These are phyloP conservation scores for Lindgomyces ingoldianus DNA, from an alignment of 495 filamentous ascomycete genomes.

Conservation along the genomic window DNA sequence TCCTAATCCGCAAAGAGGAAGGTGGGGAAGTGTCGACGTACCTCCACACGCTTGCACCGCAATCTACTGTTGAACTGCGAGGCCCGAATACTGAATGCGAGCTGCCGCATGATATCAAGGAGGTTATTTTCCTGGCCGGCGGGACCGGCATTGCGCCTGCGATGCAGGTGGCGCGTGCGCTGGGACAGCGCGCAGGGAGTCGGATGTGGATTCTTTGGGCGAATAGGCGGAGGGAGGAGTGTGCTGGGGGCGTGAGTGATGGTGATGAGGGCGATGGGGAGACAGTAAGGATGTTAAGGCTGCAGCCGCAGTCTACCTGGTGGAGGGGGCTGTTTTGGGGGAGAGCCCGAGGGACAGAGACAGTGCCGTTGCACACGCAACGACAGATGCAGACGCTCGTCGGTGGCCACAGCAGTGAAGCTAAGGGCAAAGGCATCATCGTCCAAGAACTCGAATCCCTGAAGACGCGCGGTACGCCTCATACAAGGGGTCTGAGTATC, in stretches of 20 bases:
- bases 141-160: conserved; percentile 94
- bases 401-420: background rate
- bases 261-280: background rate
- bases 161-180: conserved; percentile 68
- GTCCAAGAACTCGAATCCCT: conserved; percentile 63
- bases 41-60: conserved; percentile 61
- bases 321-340: conserved; percentile 31
- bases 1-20: conserved; percentile 52
- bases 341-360: conserved; percentile 27
- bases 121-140: conserved; percentile 82
- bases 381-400: background rate
- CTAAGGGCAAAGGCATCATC: conserved; percentile 46
- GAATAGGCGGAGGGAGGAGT: conserved; percentile 60
- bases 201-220: conserved; percentile 70
- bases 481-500: conserved; percentile 54
- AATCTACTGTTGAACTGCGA: conserved; percentile 68
- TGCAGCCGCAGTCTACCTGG: conserved; percentile 4
- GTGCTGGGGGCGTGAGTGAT: conserved; percentile 51
- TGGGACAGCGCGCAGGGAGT: conserved; percentile 49
- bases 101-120: conserved; percentile 55
- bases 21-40: conserved; percentile 62
- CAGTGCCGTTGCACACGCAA: background rate
- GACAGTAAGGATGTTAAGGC: background rate
- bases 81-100: conserved; percentile 74
- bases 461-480: conserved; percentile 53